Conservation (phyloP, 345 rosid species). For the Alliaria petiolata region DNA sequence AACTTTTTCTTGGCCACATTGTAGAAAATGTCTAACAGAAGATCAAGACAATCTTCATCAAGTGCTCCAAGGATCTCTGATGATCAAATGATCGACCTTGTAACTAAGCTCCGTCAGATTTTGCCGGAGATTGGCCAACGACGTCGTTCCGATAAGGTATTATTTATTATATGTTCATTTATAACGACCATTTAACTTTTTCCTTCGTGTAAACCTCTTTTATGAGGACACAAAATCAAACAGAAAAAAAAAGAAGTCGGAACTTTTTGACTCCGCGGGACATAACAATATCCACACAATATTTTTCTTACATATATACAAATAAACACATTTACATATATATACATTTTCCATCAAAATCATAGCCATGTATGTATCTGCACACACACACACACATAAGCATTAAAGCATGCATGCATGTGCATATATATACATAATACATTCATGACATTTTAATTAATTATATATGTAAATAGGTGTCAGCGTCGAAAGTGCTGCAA, state of each 20-base stretch:
- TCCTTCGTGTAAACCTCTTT: neutral
- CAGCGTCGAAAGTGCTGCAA: constrained; percentile 87
- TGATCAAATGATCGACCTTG: constrained; percentile 84
- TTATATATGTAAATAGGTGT: constrained; percentile 41
- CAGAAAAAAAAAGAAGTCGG: constrained; percentile 7
- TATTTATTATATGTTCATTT: too few relatives aligned
- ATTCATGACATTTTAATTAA: neutral
- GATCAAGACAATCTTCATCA: constrained; percentile 68
- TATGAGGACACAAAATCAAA: constrained; percentile 9
- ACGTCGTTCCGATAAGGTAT: constrained; percentile 83
- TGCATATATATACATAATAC: neutral
- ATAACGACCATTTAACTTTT: neutral
- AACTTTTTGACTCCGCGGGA: constrained; percentile 35
- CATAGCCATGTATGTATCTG: neutral
- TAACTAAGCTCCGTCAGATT: constrained; percentile 75
- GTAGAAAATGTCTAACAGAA: constrained; percentile 67
- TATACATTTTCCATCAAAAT: neutral
- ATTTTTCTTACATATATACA: neutral
- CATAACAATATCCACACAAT: neutral
- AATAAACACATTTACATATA: too few relatives aligned
- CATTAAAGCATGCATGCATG: neutral
- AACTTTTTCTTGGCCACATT: constrained; percentile 7
- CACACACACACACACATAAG: neutral
- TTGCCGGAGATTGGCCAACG: constrained; percentile 81
- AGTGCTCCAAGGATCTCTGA: constrained; percentile 72